These are phyloP conservation scores for Botrytis medusae DNA, from an alignment of 2,329 filamentous ascomycete species.

Conservation along the genomic window DNA sequence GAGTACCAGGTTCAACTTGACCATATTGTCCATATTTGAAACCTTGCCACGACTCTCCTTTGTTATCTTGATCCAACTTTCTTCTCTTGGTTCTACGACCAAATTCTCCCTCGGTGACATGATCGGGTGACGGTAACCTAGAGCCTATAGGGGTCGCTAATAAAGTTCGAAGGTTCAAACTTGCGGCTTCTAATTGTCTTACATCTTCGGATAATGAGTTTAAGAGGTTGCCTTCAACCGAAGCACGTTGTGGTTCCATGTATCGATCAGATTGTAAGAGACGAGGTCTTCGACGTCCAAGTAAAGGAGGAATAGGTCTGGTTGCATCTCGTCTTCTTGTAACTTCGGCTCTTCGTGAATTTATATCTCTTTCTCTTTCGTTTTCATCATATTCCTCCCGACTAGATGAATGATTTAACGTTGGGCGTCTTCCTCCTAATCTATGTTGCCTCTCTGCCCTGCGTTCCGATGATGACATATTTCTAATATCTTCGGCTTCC, in stretches of 20 bases:
- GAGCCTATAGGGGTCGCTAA: constrained; percentile 34
- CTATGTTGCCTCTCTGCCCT: not conserved
- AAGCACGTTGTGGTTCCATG: constrained; percentile 35
- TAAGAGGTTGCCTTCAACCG: constrained; percentile 5
- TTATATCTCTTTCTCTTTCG: not conserved
- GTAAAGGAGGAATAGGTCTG: constrained; percentile 20
- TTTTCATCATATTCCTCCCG: constrained; percentile 21
- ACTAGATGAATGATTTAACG: constrained; percentile 22
- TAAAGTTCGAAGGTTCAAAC: constrained; percentile 30
- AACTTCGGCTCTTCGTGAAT: constrained; percentile 23
- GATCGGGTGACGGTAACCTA: constrained; percentile 28
- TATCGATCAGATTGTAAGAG: constrained; percentile 35
- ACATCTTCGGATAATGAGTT: constrained; percentile 31
- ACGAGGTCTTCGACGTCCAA: constrained; percentile 30
- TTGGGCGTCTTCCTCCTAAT: constrained; percentile 30
- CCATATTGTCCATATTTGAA: constrained; percentile 85
- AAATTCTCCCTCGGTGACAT: constrained; percentile 44
- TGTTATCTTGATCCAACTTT: constrained; percentile 66
- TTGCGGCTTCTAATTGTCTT: constrained; percentile 35
- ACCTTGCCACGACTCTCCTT: constrained; percentile 48
- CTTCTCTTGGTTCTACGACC: constrained; percentile 63
- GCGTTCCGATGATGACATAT: constrained; percentile 20
- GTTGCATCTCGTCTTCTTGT: constrained; percentile 22
- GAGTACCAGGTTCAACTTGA: constrained; percentile 77
- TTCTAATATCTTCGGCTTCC: constrained; percentile 4